phyloP scores from a whole-genome alignment of 805 yeast genomes.

The Candida orba region DNA sequence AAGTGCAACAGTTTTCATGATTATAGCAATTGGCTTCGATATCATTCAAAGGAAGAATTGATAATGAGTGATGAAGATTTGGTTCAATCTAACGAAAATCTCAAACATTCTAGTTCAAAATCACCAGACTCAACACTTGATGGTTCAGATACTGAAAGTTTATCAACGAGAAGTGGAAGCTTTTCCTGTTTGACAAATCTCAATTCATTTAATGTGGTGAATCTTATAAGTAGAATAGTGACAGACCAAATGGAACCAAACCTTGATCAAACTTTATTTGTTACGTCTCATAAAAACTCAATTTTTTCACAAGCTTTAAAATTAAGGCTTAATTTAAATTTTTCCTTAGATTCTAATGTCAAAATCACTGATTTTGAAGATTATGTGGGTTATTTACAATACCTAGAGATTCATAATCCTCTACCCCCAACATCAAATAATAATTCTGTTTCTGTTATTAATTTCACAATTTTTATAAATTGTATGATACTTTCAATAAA shows the following conservation, averaged over 20 bases:
- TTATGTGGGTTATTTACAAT: conserved; percentile 7
- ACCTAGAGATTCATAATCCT: not conserved
- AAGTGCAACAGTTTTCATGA: conserved; percentile 13
- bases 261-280: conserved; percentile 5
- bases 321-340: not conserved
- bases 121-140: not conserved
- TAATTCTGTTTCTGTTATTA: not conserved
- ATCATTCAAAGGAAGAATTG: conserved; percentile 13
- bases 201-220: conserved; percentile 3
- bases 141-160: not conserved
- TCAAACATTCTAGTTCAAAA: not conserved
- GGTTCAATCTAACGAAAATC: not conserved
- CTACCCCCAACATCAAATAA: too few species aligned
- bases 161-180: not conserved
- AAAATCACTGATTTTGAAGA: conserved; percentile 6
- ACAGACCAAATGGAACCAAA: not conserved
- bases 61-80: conserved; percentile 16
- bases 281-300: conserved; percentile 8
- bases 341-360: conserved; percentile 3
- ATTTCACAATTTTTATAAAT: conserved; percentile 6
- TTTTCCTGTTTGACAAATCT: not conserved
- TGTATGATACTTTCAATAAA: conserved; percentile 6
- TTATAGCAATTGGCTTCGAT: conserved; percentile 12
- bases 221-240: conserved; percentile 10
- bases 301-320: conserved; percentile 1